Evolutionary conservation across 2,329 filamentous ascomycete genomes (phyloP).

Genomic region (Camillea tinctor): DNA sequence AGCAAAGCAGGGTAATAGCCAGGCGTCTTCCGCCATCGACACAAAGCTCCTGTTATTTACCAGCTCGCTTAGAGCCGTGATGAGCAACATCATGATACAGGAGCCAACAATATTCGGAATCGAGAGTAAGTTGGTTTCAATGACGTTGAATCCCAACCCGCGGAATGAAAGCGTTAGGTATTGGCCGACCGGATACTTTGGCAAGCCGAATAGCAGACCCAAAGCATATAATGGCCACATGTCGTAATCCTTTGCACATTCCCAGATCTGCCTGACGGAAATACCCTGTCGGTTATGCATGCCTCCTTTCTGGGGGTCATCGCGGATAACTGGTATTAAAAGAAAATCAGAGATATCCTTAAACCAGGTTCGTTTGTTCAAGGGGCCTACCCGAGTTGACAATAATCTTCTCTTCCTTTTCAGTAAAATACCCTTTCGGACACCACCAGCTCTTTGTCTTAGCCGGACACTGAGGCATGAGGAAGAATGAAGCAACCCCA

Average conservation of each 20-base stretch:
- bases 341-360: too few species aligned
- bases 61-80: constrained; percentile 51
- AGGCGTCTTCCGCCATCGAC: constrained; percentile 47
- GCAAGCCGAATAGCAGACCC: constrained; percentile 42
- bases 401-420: constrained; percentile 65
- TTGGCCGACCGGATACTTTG: constrained; percentile 41
- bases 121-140: constrained; percentile 53
- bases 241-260: constrained; percentile 49
- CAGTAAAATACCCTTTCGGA: constrained; percentile 58
- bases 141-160: constrained; percentile 35
- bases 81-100: constrained; percentile 47
- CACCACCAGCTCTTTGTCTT: constrained; percentile 61
- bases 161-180: constrained; percentile 28
- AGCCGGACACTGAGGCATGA: constrained; percentile 60
- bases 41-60: constrained; percentile 49
- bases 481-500: constrained; percentile 52
- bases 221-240: constrained; percentile 44
- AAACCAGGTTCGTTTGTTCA: not conserved
- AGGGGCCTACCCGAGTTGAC: constrained; percentile 48
- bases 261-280: constrained; percentile 43
- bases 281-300: constrained; percentile 54
- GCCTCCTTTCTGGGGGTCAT: constrained; percentile 48
- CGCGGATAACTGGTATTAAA: constrained; percentile 44
- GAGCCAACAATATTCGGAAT: constrained; percentile 48
- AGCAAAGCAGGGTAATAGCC: constrained; percentile 53